Evolutionary conservation across 805 yeast genomes (phyloP).

Genomic region (Saturnispora silvae): DNA sequence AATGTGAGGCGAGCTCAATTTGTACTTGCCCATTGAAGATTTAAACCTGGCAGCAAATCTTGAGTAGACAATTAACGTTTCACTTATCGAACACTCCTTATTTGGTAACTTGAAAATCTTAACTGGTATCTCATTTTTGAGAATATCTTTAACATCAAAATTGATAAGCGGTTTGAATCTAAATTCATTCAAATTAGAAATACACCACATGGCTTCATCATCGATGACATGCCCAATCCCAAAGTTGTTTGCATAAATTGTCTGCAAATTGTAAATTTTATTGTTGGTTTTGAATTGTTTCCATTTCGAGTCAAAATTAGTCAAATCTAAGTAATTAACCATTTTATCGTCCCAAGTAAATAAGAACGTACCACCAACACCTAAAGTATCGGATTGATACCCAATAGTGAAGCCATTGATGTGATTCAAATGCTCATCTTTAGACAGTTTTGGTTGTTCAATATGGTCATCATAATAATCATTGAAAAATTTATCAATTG

Average conservation of each 20-base stretch:
- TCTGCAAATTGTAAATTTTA: constrained; percentile 16
- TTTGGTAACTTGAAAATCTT: constrained; percentile 20
- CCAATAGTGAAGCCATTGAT: constrained; percentile 60
- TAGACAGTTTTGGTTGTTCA: constrained; percentile 28
- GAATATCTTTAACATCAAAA: constrained; percentile 19
- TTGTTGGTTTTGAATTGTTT: constrained; percentile 21
- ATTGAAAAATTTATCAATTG: constrained; percentile 49
- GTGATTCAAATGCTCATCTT: constrained; percentile 25
- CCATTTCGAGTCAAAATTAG: constrained; percentile 19
- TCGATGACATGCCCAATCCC: constrained; percentile 21
- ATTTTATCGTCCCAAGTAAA: constrained; percentile 46
- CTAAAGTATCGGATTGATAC: constrained; percentile 51
- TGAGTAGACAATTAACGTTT: constrained; percentile 22
- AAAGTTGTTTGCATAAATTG: constrained; percentile 22
- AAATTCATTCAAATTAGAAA: constrained; percentile 21
- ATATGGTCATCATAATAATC: constrained; percentile 37
- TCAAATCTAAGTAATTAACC: constrained; percentile 26
- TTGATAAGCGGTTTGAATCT: constrained; percentile 19
- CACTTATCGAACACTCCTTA: constrained; percentile 14
- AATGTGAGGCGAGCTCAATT: constrained; percentile 20
- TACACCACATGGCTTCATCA: constrained; percentile 20
- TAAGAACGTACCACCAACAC: constrained; percentile 22
- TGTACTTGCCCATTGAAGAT: constrained; percentile 15
- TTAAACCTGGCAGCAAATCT: constrained; percentile 21
- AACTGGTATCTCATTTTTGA: constrained; percentile 21